Percentiles rank a stretch among this genome's conserved stretches.
Conservation (phyloP, 1,284 basidiomycete species). For the Sporisorium iseilematis-ciliati region DNA sequence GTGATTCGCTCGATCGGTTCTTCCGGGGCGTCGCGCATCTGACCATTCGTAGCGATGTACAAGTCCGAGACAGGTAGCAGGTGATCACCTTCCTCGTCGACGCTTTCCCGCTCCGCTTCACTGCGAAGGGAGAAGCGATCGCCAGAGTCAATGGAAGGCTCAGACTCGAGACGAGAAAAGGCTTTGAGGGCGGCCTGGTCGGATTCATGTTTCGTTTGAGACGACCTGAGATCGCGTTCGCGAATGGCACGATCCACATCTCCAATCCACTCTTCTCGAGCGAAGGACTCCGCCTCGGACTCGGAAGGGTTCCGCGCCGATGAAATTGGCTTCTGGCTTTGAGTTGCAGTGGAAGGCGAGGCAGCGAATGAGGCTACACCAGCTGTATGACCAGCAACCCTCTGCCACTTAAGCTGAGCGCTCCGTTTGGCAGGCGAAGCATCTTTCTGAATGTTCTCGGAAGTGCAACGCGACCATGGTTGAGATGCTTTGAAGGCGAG, state of each 20-base stretch:
- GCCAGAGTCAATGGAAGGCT: constrained; percentile 9
- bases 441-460: neutral
- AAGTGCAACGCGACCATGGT: constrained; percentile 3
- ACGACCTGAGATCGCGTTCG: constrained; percentile 28
- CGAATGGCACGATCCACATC: constrained; percentile 41
- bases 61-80: constrained; percentile 47
- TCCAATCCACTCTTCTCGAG: constrained; percentile 45
- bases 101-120: neutral
- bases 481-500: constrained; percentile 10
- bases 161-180: constrained; percentile 21
- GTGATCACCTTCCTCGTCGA: constrained; percentile 17
- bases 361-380: neutral
- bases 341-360: neutral
- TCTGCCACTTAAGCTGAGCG: constrained; percentile 38
- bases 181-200: constrained; percentile 33
- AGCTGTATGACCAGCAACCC: constrained; percentile 25
- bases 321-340: neutral
- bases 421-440: constrained; percentile 6
- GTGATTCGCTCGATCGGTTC: neutral
- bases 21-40: constrained; percentile 15
- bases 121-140: neutral
- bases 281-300: neutral
- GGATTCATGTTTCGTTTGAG: neutral
- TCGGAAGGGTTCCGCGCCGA: neutral
- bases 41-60: constrained; percentile 35